Evolutionary conservation across 306 rosid genomes (phyloP).

Genomic region (Mucuna pruriens): DNA sequence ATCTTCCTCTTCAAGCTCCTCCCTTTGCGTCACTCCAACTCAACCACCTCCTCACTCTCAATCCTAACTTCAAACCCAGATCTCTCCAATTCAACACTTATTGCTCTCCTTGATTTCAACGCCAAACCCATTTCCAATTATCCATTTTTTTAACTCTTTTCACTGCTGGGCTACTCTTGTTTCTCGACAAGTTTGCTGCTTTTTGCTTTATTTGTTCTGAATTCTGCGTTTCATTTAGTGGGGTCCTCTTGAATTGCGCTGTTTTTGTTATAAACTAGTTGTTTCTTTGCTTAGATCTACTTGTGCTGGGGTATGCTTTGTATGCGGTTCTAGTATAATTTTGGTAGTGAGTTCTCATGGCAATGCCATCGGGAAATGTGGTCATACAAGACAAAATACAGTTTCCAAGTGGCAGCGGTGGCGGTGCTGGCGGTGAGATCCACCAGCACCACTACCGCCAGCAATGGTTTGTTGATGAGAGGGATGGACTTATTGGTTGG

Average conservation of each 20-base stretch:
- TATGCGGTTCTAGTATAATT: conserved; percentile 49
- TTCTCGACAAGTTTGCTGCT: conserved; percentile 36
- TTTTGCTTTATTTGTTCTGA: conserved; percentile 41
- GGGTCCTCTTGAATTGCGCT: conserved; percentile 46
- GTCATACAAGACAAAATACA: conserved; percentile 78
- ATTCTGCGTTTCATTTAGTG: conserved; percentile 42
- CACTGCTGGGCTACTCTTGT: conserved; percentile 37
- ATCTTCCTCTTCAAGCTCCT: conserved; percentile 48
- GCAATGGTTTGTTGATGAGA: conserved; percentile 92
- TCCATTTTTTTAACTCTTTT: neutral
- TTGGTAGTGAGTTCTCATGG: conserved; percentile 65
- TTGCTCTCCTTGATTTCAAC: neutral
- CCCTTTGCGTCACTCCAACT: conserved; percentile 53
- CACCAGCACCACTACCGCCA: conserved; percentile 65
- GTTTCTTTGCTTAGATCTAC: conserved; percentile 51
- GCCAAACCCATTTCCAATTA: conserved; percentile 2
- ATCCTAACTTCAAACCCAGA: conserved; percentile 43
- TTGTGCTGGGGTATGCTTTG: conserved; percentile 52
- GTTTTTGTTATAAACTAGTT: conserved; percentile 13
- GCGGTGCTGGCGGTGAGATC: conserved; percentile 59
- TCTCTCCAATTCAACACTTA: conserved; percentile 44
- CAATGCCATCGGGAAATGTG: conserved; percentile 95
- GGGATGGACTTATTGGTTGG: conserved; percentile 93
- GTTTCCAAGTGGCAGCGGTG: conserved; percentile 58
- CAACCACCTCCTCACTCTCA: conserved; percentile 35